Evolutionary conservation across 768 basidiomycete species (phyloP), one percentile per base, ranked within the genome.

Genomic region (Megacollybia marginata): DNA sequence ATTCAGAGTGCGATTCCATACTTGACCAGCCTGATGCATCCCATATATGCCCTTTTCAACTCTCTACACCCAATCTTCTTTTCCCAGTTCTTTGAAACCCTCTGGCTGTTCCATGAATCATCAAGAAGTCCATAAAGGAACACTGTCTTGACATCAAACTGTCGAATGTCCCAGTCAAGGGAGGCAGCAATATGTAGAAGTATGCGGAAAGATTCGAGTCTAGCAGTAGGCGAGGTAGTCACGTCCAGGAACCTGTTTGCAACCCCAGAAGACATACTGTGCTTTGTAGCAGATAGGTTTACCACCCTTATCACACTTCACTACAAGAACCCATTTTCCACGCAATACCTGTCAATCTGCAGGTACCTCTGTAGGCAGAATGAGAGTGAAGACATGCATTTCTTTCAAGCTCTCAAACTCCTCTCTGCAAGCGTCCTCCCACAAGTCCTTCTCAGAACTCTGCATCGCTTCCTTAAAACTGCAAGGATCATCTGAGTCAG

Each of bases 101-200:
- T 57, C 52, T 0, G 71, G 71, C 43, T 68, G 63, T 44, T 58
- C 48, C 64, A 73, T 68, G 52, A 66, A 76, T 35, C 45, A 15
- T 58, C 57, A 2, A 72, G 59, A 1, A 50, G 34, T 8, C 56
- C 36, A n/a, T n/a, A n/a, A n/a, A n/a, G n/a, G n/a, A n/a, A n/a
- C n/a, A n/a, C n/a, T n/a, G n/a, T n/a, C n/a, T 67, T 66, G 36
- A 72, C 50, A 48, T 70, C 67, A 6, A 69, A 49, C 48, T 67
- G 65, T 7, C 64, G 55, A 2, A 69, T 40, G 1, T 61, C 58
- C 53, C 62, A 62, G 46, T 58, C 57, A 16, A 10, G 10, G 10
- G 10, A 10, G 35, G 35, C 35, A 36, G 35, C 35, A 36, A 36
- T 36, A 16, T 36, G 35, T 36, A 36, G 16, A 16, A 36, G 35